These are phyloP conservation scores for Primulina huaijiensis DNA, from an alignment of 257 asterid species.

Conservation along the genomic window DNA sequence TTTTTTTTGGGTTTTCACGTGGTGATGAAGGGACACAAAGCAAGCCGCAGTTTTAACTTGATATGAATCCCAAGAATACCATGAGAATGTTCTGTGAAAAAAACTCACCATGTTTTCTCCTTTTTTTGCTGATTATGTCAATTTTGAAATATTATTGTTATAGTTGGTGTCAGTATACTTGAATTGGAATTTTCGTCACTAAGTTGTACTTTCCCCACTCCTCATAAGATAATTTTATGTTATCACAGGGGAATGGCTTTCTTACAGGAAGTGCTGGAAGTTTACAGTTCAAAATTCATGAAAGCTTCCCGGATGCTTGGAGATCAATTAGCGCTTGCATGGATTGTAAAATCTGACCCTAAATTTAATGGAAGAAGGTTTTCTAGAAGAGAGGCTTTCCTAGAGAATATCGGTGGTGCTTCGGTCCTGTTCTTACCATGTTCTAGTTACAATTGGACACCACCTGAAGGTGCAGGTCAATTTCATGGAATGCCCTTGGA, in stretches of 20 bases:
- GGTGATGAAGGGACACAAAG: background rate
- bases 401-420: slow-evolving; percentile 50
- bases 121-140: background rate
- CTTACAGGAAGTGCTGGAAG: slow-evolving; percentile 61
- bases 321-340: slow-evolving; percentile 93
- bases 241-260: slow-evolving; percentile 63
- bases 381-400: slow-evolving; percentile 57
- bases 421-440: slow-evolving; percentile 83
- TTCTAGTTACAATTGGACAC: slow-evolving; percentile 87
- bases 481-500: slow-evolving; percentile 97
- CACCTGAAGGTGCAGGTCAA: slow-evolving; percentile 98
- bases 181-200: background rate
- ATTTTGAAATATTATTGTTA: background rate
- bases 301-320: slow-evolving; percentile 95
- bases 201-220: background rate
- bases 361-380: slow-evolving; percentile 51
- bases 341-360: slow-evolving; percentile 67
- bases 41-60: background rate
- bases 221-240: slow-evolving; percentile 14
- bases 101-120: slow-evolving; percentile 1
- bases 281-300: slow-evolving; percentile 59
- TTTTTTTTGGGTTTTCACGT: background rate
- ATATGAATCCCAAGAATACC: background rate
- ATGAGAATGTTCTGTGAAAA: background rate
- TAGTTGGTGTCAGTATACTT: background rate